Evolutionary conservation across 208 protist genomes (phyloP).

Genomic region (Leishmania guyanensis): DNA sequence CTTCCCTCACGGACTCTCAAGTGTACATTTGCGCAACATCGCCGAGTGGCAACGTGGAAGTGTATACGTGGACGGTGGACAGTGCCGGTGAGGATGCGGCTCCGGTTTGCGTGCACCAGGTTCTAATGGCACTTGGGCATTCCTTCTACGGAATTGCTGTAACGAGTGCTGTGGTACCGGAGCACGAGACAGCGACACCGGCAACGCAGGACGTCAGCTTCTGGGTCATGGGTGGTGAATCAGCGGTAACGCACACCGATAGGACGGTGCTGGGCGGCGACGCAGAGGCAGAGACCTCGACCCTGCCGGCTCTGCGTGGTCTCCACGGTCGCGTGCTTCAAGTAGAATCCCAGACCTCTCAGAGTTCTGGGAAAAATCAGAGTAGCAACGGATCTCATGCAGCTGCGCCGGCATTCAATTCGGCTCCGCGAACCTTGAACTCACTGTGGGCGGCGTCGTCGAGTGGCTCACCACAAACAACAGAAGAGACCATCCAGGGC

Average conservation of each 20-base stretch:
- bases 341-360: neutral
- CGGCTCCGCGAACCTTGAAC: slow-evolving; percentile 14
- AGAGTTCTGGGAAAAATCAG: neutral
- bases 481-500: neutral
- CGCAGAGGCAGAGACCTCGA: neutral
- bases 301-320: slow-evolving; percentile 13
- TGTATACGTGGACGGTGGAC: slow-evolving; percentile 22
- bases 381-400: neutral
- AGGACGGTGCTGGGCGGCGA: neutral
- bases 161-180: neutral
- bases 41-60: slow-evolving; percentile 18
- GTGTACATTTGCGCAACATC: slow-evolving; percentile 21
- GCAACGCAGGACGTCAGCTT: slow-evolving; percentile 7
- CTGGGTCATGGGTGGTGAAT: slow-evolving; percentile 21
- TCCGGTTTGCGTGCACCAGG: slow-evolving; percentile 31
- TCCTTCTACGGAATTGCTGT: slow-evolving; percentile 21
- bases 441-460: slow-evolving; percentile 6
- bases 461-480: neutral
- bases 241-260: neutral
- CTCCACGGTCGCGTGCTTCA: slow-evolving; percentile 18
- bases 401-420: neutral
- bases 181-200: neutral
- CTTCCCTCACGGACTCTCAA: neutral
- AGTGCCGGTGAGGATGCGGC: neutral
- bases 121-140: slow-evolving; percentile 15